phyloP scores from a whole-genome alignment of 2,329 filamentous ascomycete genomes.

The Hypoxylon sp. region DNA sequence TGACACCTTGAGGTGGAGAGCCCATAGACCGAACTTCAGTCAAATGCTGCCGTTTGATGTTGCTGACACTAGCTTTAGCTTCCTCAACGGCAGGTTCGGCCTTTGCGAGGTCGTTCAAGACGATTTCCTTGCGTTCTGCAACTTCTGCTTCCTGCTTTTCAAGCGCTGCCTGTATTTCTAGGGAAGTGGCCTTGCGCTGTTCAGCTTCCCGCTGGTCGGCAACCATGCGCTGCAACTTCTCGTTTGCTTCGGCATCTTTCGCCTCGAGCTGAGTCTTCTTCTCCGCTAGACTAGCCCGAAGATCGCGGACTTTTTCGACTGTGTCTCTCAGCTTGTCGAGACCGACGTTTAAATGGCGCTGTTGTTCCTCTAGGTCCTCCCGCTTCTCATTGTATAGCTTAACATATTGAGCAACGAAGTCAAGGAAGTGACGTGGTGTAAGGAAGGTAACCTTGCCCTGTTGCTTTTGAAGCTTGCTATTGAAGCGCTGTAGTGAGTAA shows the following conservation, averaged over 20 bases:
- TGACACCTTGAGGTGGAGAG: constrained; percentile 90
- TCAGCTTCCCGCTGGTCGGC: constrained; percentile 96
- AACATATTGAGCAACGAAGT: constrained; percentile 98
- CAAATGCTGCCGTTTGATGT: constrained; percentile 97
- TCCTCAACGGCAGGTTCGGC: constrained; percentile 94
- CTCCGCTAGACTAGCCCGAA: constrained; percentile 89
- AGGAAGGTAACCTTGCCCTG: constrained; percentile 94
- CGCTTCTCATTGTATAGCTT: constrained; percentile 98
- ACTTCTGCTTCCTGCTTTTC: constrained; percentile 93
- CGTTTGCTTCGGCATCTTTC: constrained; percentile 95
- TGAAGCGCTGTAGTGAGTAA: constrained; percentile 92
- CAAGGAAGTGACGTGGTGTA: constrained; percentile 95
- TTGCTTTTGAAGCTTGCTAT: constrained; percentile 88
- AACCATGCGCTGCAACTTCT: constrained; percentile 97
- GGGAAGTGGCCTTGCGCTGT: constrained; percentile 86
- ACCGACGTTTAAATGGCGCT: constrained; percentile 97
- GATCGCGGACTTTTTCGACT: constrained; percentile 94
- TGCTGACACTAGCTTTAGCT: constrained; percentile 95
- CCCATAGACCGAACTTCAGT: constrained; percentile 98
- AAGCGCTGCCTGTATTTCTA: constrained; percentile 89
- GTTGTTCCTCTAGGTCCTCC: constrained; percentile 97
- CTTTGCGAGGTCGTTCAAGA: constrained; percentile 87
- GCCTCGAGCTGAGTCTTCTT: constrained; percentile 94
- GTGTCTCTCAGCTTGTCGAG: constrained; percentile 97
- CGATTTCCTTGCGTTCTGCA: constrained; percentile 84